These are phyloP conservation scores for Pyricularia sp. DNA, from an alignment of 2,329 filamentous ascomycete species.

Conservation along the genomic window DNA sequence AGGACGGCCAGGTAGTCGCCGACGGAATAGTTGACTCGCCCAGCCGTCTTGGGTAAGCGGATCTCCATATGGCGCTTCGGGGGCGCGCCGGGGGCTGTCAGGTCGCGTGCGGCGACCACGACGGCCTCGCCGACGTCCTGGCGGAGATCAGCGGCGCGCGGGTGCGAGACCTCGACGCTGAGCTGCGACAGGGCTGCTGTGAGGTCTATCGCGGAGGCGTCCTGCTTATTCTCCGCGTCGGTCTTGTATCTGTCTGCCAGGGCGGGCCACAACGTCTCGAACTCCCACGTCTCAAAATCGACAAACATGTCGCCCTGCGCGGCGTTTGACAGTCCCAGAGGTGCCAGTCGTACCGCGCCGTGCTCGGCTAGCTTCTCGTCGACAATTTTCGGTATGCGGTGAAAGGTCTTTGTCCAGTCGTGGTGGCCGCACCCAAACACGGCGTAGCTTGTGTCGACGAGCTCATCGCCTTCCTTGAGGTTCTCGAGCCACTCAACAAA, in stretches of 20 bases:
- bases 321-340: constrained; percentile 49
- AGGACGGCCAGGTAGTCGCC: constrained; percentile 72
- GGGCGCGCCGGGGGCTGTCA: constrained; percentile 24
- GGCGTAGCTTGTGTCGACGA: constrained; percentile 52
- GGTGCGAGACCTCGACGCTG: constrained; percentile 40
- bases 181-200: constrained; percentile 19
- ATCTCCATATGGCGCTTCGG: constrained; percentile 58
- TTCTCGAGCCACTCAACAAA: constrained; percentile 60
- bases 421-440: constrained; percentile 56
- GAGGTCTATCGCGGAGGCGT: constrained; percentile 12
- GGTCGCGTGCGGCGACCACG: constrained; percentile 40
- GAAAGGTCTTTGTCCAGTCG: constrained; percentile 53
- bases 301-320: constrained; percentile 57
- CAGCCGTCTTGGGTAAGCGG: constrained; percentile 42
- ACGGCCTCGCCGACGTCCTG: constrained; percentile 54
- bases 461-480: constrained; percentile 33
- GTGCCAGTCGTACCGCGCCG: constrained; percentile 35
- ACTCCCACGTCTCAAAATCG: constrained; percentile 59
- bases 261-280: constrained; percentile 40
- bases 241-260: constrained; percentile 33
- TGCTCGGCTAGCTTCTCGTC: constrained; percentile 41
- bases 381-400: constrained; percentile 55
- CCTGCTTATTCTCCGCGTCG: constrained; percentile 11
- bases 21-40: constrained; percentile 54
- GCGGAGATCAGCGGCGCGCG: constrained; percentile 47